Evolutionary conservation across 208 protist species (phyloP).

Genomic region (Acanthamoeba rhysodes): DNA sequence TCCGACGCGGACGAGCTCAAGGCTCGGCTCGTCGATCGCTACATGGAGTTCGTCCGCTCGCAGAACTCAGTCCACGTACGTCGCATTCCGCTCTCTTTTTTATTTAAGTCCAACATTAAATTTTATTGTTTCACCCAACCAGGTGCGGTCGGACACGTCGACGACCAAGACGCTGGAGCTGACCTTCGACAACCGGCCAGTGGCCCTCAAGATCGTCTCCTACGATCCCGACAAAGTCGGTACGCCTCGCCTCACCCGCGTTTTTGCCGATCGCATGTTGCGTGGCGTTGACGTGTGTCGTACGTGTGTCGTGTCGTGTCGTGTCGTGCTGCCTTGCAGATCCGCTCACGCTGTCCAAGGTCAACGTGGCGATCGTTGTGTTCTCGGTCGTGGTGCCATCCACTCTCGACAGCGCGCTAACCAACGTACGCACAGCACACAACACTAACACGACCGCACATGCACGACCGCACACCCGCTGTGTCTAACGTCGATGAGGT

Average conservation of each 20-base stretch:
- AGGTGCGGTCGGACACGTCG: slow-evolving; percentile 18
- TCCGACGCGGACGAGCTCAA: neutral
- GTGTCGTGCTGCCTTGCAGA: neutral
- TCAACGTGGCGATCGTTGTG: slow-evolving; percentile 5
- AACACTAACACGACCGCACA: neutral
- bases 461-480: neutral
- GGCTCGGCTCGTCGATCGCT: neutral
- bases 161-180: neutral
- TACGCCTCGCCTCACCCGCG: neutral
- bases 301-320: too few relatives aligned
- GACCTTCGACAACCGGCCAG: neutral
- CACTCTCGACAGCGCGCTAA: slow-evolving; percentile 26
- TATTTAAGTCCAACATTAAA: neutral
- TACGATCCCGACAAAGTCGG: neutral
- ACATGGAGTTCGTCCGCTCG: neutral
- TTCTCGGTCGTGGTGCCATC: slow-evolving; percentile 38
- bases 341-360: slow-evolving; percentile 32
- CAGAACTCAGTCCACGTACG: slow-evolving; percentile 1
- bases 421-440: neutral
- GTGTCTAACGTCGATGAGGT: neutral
- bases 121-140: neutral
- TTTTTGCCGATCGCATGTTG: neutral
- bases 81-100: neutral
- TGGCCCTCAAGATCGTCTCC: slow-evolving; percentile 5
- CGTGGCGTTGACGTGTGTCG: neutral